Base-by-base conservation (phyloP, 2,329 filamentous ascomycete genomes). In the Nectriaceae sp. region DNA sequence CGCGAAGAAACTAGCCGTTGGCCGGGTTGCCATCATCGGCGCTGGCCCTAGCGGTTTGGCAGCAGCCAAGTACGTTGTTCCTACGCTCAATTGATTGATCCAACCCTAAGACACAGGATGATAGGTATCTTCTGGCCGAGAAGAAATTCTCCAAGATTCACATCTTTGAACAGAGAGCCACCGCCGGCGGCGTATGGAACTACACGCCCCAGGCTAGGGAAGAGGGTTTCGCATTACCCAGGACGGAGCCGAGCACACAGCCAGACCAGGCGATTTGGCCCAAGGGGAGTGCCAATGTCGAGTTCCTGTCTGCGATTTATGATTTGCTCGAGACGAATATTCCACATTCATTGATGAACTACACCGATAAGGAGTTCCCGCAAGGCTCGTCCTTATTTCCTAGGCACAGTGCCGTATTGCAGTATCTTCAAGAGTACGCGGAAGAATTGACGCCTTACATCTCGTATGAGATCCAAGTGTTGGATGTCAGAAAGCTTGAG, bases 281-380 rank as follows among this genome's bases (percentile, higher is more conserved):
- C n/a, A 59, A 61, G 15, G 53, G 60, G 2, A 46, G 49, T 16
- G 45, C 45, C 2, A 56, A 56, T 24, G 71, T 79, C 3, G 68
- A 77, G 3, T 89, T 89, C 54, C 71, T 86, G n/a, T 87, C 85
- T 3, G 85, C 88, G 0, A 74, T 90, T 39, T 91, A 91, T 63
- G 81, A 87, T 43, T 70, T 74, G 11, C 72, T 91, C 3, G 87
- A 91, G 63, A 89, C 88, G 2, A 93, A 93, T 65, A 88, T 92
- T 29, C 87, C 88, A 0, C 79, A 86, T 48, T 74, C 74, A 1
- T 66, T 92, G 24, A 92, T 93, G 88, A 74, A 77, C 11, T 91
- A 82, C 61, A 82, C 81, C 0, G 85, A 89, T 50, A 71, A 77
- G 3, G 63, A 75, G 1, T 89, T 88, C 59, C 75, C 79, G 0